Base-by-base conservation (phyloP, 805 yeast species). In the Starmerella asiatica region DNA sequence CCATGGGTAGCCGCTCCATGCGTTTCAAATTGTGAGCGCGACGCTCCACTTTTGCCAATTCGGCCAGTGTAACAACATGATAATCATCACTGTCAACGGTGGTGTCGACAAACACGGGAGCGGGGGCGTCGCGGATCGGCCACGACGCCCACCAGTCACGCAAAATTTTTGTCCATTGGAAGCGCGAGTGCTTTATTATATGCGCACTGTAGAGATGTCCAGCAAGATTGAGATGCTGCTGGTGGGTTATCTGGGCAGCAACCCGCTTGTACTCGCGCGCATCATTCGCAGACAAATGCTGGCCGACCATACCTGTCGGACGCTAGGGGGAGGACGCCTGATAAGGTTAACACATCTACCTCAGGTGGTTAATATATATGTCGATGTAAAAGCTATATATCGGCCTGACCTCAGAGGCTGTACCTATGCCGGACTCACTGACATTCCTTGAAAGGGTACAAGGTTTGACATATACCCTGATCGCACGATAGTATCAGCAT, bases 161-260 rank as follows among this genome's bases (percentile, higher is more conserved):
- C n/a, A n/a, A n/a, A n/a, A n/a, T n/a, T 7, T 23, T 7, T 23
- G 26, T 7, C 11, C 26, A 7, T 23, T 23, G 26, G 26, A 23
- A 23, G 7, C 9, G 26, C 26, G 26, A 23, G 11, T 23, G 26
- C 7, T 7, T n/a, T n/a, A n/a, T n/a, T 21, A 80, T 59, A 42
- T 63, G 62, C 0, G 75, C 54, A 19, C 79, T 69, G 54, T 78
- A 81, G 3, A 82, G 56, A 57, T 81, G 93, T 2, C 73, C 52
- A 0, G 79, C 68, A 23, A 80, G 57, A 56, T 81, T 85, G 11
- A 24, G 34, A 27, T 46, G 50, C 39, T 54, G 56, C 36, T 42
- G 44, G 15, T 32, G 24, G 26, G 55, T 59, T 17, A 56, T 44
- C 36, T 31, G 37, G 12, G n/a, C 21, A 21, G 46, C 24, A 4